Conservation (phyloP, 176 grass and related monocot species). For the Oropetium thomaeum region DNA sequence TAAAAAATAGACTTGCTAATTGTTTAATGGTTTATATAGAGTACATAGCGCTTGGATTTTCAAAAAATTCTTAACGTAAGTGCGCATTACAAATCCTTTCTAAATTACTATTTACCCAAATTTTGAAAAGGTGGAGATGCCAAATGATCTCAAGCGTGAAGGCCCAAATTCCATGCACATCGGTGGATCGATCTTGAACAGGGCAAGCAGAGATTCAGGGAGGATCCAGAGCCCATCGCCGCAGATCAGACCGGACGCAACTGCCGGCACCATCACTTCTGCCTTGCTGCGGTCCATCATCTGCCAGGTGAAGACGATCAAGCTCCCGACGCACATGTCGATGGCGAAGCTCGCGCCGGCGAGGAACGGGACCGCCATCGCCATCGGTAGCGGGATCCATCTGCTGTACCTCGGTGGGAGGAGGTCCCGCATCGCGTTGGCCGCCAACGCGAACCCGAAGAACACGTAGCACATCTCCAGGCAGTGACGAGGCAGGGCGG, state of each 20-base stretch:
- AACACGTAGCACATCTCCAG: slow-evolving; percentile 93
- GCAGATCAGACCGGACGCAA: slow-evolving; percentile 93
- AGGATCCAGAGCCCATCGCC: slow-evolving; percentile 97
- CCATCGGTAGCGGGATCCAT: slow-evolving; percentile 92
- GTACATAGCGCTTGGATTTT: neutral
- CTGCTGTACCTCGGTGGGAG: slow-evolving; percentile 54
- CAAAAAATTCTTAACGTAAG: neutral
- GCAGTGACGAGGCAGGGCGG: slow-evolving; percentile 79
- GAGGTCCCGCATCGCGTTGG: slow-evolving; percentile 71
- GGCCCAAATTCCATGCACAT: slow-evolving; percentile 92
- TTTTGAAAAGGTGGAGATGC: neutral
- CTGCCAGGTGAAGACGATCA: slow-evolving; percentile 74
- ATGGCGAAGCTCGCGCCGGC: slow-evolving; percentile 89
- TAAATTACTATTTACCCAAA: neutral
- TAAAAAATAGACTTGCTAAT: too few relatives aligned
- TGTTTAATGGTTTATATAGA: neutral
- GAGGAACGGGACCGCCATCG: slow-evolving; percentile 87
- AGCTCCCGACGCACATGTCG: slow-evolving; percentile 83
- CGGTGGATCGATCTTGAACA: slow-evolving; percentile 78
- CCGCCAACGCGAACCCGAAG: slow-evolving; percentile 73
- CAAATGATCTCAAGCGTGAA: neutral
- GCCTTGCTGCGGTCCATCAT: slow-evolving; percentile 64
- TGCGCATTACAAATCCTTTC: neutral
- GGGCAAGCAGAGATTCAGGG: slow-evolving; percentile 80
- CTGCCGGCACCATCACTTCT: slow-evolving; percentile 74